A percentile compares a stretch with the other conserved stretches of the same genome.
These are phyloP conservation scores for Polysphondylium violaceum DNA, from an alignment of 78 protist species.

Conservation along the genomic window DNA sequence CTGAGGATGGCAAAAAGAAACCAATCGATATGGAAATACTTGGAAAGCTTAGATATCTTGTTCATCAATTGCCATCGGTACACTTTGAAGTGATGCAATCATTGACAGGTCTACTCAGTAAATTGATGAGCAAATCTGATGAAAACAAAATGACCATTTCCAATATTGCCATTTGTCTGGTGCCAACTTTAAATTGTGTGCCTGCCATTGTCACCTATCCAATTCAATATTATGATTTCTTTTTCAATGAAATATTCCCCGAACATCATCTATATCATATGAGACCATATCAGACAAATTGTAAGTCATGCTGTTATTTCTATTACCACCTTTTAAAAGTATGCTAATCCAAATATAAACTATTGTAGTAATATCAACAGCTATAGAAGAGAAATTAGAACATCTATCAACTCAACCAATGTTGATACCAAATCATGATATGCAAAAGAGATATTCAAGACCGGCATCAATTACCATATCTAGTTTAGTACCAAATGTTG, in stretches of 20 bases:
- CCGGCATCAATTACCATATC: slow-evolving; percentile 50
- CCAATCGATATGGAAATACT: slow-evolving; percentile 68
- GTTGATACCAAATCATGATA: not conserved
- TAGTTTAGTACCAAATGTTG: slow-evolving; percentile 11
- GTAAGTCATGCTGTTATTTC: not conserved
- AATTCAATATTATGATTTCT: slow-evolving; percentile 59
- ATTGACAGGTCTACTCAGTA: slow-evolving; percentile 25
- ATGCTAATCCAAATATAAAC: not conserved
- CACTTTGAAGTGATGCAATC: slow-evolving; percentile 77
- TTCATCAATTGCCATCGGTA: slow-evolving; percentile 44
- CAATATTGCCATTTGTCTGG: slow-evolving; percentile 70
- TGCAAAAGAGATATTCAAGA: slow-evolving; percentile 38
- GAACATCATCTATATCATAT: slow-evolving; percentile 55
- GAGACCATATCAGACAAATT: slow-evolving; percentile 48
- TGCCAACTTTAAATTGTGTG: slow-evolving; percentile 73
- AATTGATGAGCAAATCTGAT: slow-evolving; percentile 32
- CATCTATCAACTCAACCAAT: slow-evolving; percentile 20
- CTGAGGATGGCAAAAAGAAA: slow-evolving; percentile 74
- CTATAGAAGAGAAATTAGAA: not conserved
- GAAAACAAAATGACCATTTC: slow-evolving; percentile 74
- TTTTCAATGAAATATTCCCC: slow-evolving; percentile 48
- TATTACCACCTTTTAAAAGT: too few relatives aligned
- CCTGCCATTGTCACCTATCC: slow-evolving; percentile 78
- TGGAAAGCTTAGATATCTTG: slow-evolving; percentile 16
- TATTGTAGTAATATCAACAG: not conserved